These are phyloP conservation scores for Trifolium repens DNA, from an alignment of 306 rosid species.

Conservation along the genomic window DNA sequence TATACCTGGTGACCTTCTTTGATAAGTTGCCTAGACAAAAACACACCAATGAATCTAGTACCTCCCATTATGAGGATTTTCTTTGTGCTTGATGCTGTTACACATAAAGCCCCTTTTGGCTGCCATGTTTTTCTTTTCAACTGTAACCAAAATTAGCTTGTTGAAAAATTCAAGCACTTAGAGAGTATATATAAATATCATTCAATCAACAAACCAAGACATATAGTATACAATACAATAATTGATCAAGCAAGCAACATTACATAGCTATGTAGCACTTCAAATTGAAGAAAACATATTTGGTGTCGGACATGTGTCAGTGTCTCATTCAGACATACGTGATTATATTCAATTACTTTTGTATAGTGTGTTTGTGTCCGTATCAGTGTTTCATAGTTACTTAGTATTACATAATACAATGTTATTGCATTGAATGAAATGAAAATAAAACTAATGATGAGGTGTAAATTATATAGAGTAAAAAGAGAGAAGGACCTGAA, in stretches of 20 bases:
- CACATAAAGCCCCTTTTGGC: constrained; percentile 65
- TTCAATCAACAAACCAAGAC: neutral
- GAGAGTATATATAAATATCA: neutral
- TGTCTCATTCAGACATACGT: neutral
- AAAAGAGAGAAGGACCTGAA: constrained; percentile 65
- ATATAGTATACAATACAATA: neutral
- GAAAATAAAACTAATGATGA: neutral
- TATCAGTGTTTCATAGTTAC: neutral
- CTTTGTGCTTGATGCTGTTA: constrained; percentile 78
- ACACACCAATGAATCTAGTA: constrained; percentile 87
- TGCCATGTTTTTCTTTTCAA: constrained; percentile 64
- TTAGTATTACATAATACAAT: neutral
- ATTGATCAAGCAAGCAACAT: neutral
- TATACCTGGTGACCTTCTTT: constrained; percentile 92
- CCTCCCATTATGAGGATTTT: constrained; percentile 98
- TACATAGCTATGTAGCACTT: neutral
- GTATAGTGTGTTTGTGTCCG: neutral
- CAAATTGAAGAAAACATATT: neutral
- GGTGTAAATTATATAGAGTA: neutral
- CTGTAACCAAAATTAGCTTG: constrained; percentile 46
- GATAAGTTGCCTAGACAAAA: constrained; percentile 92
- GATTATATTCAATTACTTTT: no score
- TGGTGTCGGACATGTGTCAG: neutral
- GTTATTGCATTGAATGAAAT: neutral
- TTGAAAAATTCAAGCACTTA: neutral